Evolutionary conservation across 371 early-diverging fungal species (phyloP), one percentile per base, ranked within the genome.

Genomic region (Mucor mucedo): DNA sequence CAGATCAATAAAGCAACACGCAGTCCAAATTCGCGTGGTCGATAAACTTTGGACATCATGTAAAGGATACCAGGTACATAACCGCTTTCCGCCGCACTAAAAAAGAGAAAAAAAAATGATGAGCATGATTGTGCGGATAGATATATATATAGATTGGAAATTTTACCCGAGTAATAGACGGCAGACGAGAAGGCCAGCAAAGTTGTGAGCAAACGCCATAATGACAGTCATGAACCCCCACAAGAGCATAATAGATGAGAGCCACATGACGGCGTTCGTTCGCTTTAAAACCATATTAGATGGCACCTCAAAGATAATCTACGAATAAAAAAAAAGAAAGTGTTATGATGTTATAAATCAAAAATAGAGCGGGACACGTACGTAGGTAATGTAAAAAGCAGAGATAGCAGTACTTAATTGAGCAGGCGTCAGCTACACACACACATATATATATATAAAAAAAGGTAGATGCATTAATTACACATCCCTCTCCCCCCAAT

Each of bases 211-310:
- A 62, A 80, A 80, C 10, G 78, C 78, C 71, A 79, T 74, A 21
- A 70, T 69, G 2, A 73, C 58, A 8, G 78, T 79, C 38, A 78
- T 73, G 21, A 73, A 53, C 16, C 79, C 75, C 82, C 82, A 82
- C 3, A 74, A 64, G 11, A 79, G 68, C 82, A 82, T 82, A 42
- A 79, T 82, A 30, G 75, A 59, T 21, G 82, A 76, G 10, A 82
- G 63, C 82, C 82, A 82, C 45, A 58, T 68, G 14, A 68, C 70
- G 3, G 82, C 78, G 38, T 70, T 79, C 11, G 75, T 65, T 21
- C 63, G 63, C 27, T 79, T 76, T 65, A 82, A 70, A 38, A 79
- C 64, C 45, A 82, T 65, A 50, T 82, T 82, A 33, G 76, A 77
- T 2, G 82, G 82, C 1, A 82, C 75, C 63, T 82, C 82, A 62